Evolutionary conservation across 202 grass and related monocot species (phyloP).

Genomic region (Zoysia matrella): DNA sequence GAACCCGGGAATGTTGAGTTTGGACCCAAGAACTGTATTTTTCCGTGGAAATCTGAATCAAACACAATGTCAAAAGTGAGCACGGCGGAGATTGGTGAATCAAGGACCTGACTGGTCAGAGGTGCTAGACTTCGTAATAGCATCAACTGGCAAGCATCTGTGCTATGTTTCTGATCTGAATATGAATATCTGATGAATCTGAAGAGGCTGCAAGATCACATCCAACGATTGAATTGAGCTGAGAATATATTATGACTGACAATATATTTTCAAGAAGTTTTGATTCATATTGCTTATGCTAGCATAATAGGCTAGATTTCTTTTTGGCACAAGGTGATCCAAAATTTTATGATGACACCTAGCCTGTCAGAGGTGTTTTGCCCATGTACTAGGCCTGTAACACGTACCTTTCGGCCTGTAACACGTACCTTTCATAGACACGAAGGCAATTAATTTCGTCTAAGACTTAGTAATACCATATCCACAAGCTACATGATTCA

Average conservation of each 20-base stretch:
- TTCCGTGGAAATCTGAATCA: background rate
- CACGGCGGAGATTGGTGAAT: background rate
- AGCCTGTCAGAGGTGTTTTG: background rate
- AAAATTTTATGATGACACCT: slow-evolving; percentile 24
- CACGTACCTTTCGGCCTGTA: background rate
- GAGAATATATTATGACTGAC: background rate
- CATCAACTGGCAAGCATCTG: background rate
- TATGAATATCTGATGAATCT: slow-evolving; percentile 1
- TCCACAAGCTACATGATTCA: background rate
- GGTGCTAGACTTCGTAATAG: background rate
- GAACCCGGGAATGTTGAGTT: background rate
- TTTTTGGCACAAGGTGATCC: background rate
- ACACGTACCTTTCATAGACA: no score
- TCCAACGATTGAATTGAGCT: background rate
- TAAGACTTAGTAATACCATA: background rate
- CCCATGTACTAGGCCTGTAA: background rate
- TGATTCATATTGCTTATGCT: background rate
- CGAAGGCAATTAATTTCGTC: background rate
- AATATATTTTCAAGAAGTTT: background rate
- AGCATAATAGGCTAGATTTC: background rate
- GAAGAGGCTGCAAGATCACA: background rate
- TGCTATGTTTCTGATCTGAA: background rate
- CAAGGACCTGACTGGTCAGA: background rate
- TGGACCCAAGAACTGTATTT: background rate
- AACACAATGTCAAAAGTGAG: background rate